Evolutionary conservation across 345 rosid genomes (phyloP).

Genomic region (Citrus trifoliata): DNA sequence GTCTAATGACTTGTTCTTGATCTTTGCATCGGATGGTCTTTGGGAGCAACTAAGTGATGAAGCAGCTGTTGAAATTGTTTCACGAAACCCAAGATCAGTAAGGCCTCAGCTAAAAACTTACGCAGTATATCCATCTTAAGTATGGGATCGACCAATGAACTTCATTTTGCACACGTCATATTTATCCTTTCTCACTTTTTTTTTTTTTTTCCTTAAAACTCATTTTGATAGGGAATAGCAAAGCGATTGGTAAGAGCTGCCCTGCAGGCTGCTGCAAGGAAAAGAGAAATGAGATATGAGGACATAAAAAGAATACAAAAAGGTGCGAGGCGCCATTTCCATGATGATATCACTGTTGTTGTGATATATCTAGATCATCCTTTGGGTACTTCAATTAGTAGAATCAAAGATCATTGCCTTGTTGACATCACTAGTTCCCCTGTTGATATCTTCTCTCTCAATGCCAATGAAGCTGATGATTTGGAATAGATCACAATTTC

Average conservation of each 20-base stretch:
- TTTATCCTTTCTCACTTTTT: background rate
- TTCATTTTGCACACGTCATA: background rate
- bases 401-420: constrained; percentile 17
- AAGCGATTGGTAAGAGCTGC: constrained; percentile 56
- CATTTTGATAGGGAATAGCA: constrained; percentile 47
- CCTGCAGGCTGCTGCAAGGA: constrained; percentile 50
- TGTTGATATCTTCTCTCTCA: constrained; percentile 44
- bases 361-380: constrained; percentile 54
- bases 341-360: constrained; percentile 62
- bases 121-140: background rate
- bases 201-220: background rate
- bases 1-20: constrained; percentile 40
- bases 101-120: constrained; percentile 9
- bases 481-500: background rate
- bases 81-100: constrained; percentile 39
- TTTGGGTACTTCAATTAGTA: constrained; percentile 15
- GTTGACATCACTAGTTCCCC: constrained; percentile 39
- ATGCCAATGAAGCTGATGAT: constrained; percentile 21
- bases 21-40: constrained; percentile 58
- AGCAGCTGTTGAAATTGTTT: constrained; percentile 41
- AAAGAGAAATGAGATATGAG: constrained; percentile 43
- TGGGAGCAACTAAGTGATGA: constrained; percentile 60
- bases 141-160: background rate
- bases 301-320: constrained; percentile 43
- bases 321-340: constrained; percentile 59